Conservation (phyloP, 2,329 filamentous ascomycete genomes). For the Pestalotiopsis sp. region DNA sequence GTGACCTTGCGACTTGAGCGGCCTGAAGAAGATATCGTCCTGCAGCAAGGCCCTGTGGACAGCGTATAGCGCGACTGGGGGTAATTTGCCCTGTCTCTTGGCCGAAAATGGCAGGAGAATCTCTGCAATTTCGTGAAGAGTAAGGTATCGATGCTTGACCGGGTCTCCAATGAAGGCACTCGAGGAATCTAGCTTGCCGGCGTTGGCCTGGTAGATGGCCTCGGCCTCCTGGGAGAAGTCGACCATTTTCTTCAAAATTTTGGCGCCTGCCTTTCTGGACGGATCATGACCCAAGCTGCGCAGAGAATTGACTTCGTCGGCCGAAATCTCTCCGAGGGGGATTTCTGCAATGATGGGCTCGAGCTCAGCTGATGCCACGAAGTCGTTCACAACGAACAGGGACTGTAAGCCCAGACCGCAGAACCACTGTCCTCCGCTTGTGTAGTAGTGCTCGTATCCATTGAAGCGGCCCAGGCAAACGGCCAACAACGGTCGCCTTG, state of each 20-base stretch:
- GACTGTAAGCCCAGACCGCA: conserved; percentile 41
- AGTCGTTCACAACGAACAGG: conserved; percentile 51
- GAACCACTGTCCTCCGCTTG: conserved; percentile 51
- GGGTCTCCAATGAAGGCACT: conserved; percentile 39
- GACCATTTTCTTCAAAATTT: conserved; percentile 48
- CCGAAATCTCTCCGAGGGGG: conserved; percentile 28
- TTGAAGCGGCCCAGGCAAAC: conserved; percentile 54
- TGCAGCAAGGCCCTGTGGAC: conserved; percentile 65
- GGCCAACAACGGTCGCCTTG: conserved; percentile 48
- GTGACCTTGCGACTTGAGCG: conserved; percentile 48
- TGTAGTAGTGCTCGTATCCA: conserved; percentile 55
- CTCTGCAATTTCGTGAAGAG: conserved; percentile 51
- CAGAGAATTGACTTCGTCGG: conserved; percentile 33
- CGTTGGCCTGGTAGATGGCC: conserved; percentile 46
- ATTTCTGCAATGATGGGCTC: conserved; percentile 39
- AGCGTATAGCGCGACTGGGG: conserved; percentile 61
- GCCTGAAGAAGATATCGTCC: conserved; percentile 62
- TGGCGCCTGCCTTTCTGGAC: conserved; percentile 40
- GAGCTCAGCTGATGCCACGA: conserved; percentile 42
- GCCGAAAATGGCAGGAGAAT: conserved; percentile 38
- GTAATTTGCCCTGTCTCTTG: conserved; percentile 38
- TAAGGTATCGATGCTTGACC: conserved; percentile 43
- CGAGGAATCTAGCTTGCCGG: conserved; percentile 48
- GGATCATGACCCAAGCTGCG: conserved; percentile 42
- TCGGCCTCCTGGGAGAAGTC: conserved; percentile 44